A percentile compares a stretch with the other conserved stretches of the same genome.
Conservation (phyloP, 495 filamentous ascomycete species). For the Lophiotrema nucula region DNA sequence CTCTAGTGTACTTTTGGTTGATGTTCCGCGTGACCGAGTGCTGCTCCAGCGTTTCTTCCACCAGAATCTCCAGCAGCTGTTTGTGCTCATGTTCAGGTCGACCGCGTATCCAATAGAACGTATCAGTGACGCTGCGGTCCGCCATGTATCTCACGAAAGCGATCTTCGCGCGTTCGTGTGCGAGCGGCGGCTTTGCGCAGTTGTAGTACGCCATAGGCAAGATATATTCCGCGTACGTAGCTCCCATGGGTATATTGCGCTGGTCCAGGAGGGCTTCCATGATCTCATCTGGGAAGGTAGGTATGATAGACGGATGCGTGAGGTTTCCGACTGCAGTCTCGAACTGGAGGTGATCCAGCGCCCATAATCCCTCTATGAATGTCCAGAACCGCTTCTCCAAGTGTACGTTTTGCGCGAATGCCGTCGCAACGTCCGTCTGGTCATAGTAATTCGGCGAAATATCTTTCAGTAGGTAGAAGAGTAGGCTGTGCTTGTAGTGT, state of each 20-base stretch:
- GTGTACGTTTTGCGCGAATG: conserved; percentile 57
- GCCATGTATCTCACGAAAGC: conserved; percentile 66
- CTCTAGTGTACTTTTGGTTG: conserved; percentile 38
- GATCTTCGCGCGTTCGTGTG: conserved; percentile 55
- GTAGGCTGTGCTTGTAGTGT: conserved; percentile 72
- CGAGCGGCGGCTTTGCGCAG: conserved; percentile 64
- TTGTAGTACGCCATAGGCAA: conserved; percentile 74
- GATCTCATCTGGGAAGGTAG: conserved; percentile 80
- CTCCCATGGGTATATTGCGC: conserved; percentile 41
- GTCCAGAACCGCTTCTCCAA: conserved; percentile 68
- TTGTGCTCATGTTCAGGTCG: conserved; percentile 60
- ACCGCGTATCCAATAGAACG: conserved; percentile 68
- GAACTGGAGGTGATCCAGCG: conserved; percentile 69
- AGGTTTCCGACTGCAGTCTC: conserved; percentile 69
- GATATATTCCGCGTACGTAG: conserved; percentile 49
- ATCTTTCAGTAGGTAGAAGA: conserved; percentile 80
- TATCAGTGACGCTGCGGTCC: conserved; percentile 65
- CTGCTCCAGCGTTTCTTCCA: conserved; percentile 58
- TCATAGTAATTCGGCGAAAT: conserved; percentile 48
- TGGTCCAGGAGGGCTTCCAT: conserved; percentile 61
- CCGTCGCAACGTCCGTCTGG: conserved; percentile 47
- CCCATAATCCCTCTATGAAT: conserved; percentile 79
- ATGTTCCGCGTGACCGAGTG: conserved; percentile 41
- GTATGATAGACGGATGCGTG: conserved; percentile 70
- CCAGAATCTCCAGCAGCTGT: conserved; percentile 64